Base-by-base conservation (phyloP, 768 basidiomycete genomes). In the Lepiota brunneoincarnata region DNA sequence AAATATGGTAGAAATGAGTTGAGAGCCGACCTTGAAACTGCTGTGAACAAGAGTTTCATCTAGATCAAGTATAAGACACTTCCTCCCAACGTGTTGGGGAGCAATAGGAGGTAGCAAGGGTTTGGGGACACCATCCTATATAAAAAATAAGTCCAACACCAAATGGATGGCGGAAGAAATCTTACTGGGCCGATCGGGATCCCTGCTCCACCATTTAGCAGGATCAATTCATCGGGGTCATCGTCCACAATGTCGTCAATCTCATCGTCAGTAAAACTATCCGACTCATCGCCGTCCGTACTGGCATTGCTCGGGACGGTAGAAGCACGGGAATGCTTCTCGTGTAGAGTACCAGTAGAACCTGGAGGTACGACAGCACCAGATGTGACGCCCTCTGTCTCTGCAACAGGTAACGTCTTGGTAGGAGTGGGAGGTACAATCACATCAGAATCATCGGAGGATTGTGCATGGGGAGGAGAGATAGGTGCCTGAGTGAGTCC, bases 11-110 rank as follows among this genome's bases (percentile, higher is more conserved):
- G 39, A 57, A 49, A n/a, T 39, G 50, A 14, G 36, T 21, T 11
- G 48, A 20, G 28, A 28, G 55, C 74, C 37, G 58, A 96, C 96
- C 84, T 98, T 99, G 83, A 99, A 98, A 69, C 92, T 95, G 65
- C 91, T 93, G 72, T 98, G 96, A 18, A 98, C 87, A 17, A 99
- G 77, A 2, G 97, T 99, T 72, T 99, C 96, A 61, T 99, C 96
- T 37, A 99, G 78, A 72, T 99, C 97, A 21, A 99, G 81, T 39
- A 98, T 94, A 10, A 98, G 80, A 64, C 97, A 98, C 73, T 99
- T 99, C 53, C 93, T 77, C 26, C 96, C 96, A 28, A 73, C 80
- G 62, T 96, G 90, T 15, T 89, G 84, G 10, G 86, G 82, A 3
- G 83, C 74, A 57, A 98, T 76, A 21, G 91, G 90, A 12, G 93